Evolutionary conservation across 2,329 filamentous ascomycete genomes (phyloP), one percentile per base, ranked within the genome.

Genomic region (Biscogniauxia marginata): DNA sequence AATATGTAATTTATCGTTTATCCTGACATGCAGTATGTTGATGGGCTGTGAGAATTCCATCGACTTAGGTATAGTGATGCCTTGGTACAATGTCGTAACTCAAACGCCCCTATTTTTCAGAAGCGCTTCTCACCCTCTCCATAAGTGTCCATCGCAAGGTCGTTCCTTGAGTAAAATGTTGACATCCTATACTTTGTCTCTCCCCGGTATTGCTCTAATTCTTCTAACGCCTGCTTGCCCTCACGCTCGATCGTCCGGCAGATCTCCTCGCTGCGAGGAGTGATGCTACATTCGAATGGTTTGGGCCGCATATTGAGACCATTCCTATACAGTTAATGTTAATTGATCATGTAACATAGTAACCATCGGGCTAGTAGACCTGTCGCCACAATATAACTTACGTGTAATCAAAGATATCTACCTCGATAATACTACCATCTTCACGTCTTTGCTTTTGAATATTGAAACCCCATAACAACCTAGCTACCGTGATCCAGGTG

Each of bases 301-400:
- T 77, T 74, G 3, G 82, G 82, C 2, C 82, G 75, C 81, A 83
- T 83, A 59, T 85, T 85, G 21, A 84, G 70, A 2, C 82, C 82
- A 59, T 85, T 83, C 1, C 78, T 81, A 52, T 22, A 53, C 50
- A 55, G 49, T 44, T 3, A 3, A 54, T 51, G 25, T 7, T 45
- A 30, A 52, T 46, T 51, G 25, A 16, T 13, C 21, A 30, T 8
- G n/a, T 11, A 18, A 30, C 8, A 2, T 19, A 13, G 7, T 16
- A 20, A 1, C 6, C 7, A 2, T 3, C 20, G 13, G 45, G 45
- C 30, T n/a, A 4, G 13, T 39, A 5, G 6, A n/a, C 30, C 30
- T 39, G n/a, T 16, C 30, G 30, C 13, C 6, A 39, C 4, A 21
- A 50, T 16, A 8, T 18, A 47, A 77, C 72, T 76, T 67, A 79